phyloP scores from a whole-genome alignment of 2,329 filamentous ascomycete genomes.

The Trichoderma sp. region DNA sequence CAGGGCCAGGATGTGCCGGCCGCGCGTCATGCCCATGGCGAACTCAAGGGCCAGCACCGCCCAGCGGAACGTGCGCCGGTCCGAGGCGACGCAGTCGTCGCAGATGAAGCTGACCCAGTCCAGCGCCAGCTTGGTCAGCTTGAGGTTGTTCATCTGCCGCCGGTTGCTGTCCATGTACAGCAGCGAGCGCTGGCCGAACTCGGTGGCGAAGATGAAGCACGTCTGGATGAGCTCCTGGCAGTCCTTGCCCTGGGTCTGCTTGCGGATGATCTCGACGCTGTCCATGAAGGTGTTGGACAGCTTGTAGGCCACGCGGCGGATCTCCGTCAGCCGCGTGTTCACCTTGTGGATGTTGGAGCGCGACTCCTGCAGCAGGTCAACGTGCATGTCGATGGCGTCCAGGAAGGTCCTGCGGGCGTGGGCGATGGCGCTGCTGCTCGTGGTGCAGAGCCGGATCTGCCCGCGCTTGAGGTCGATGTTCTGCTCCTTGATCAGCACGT shows the following conservation, averaged over 20 bases:
- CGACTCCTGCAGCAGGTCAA: slow-evolving; percentile 89
- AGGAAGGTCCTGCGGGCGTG: slow-evolving; percentile 79
- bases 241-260: slow-evolving; percentile 79
- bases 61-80: slow-evolving; percentile 96
- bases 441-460: slow-evolving; percentile 83
- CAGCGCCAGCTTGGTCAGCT: slow-evolving; percentile 86
- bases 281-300: slow-evolving; percentile 98
- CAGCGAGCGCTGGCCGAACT: slow-evolving; percentile 93
- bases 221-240: slow-evolving; percentile 97
- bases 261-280: slow-evolving; percentile 89
- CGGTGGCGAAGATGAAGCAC: slow-evolving; percentile 97
- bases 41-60: slow-evolving; percentile 94
- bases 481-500: slow-evolving; percentile 72
- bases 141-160: slow-evolving; percentile 95
- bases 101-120: slow-evolving; percentile 99
- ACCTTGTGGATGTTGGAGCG: slow-evolving; percentile 92
- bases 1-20: slow-evolving; percentile 88
- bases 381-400: slow-evolving; percentile 76
- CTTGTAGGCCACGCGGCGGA: slow-evolving; percentile 94
- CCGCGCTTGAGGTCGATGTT: slow-evolving; percentile 84
- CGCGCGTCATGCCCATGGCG: slow-evolving; percentile 94
- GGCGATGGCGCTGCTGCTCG: slow-evolving; percentile 77
- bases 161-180: slow-evolving; percentile 95
- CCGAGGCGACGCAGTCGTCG: slow-evolving; percentile 91
- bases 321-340: slow-evolving; percentile 86